These are phyloP conservation scores for Candida frijolesensis DNA, from an alignment of 1,139 yeast species.

Conservation along the genomic window DNA sequence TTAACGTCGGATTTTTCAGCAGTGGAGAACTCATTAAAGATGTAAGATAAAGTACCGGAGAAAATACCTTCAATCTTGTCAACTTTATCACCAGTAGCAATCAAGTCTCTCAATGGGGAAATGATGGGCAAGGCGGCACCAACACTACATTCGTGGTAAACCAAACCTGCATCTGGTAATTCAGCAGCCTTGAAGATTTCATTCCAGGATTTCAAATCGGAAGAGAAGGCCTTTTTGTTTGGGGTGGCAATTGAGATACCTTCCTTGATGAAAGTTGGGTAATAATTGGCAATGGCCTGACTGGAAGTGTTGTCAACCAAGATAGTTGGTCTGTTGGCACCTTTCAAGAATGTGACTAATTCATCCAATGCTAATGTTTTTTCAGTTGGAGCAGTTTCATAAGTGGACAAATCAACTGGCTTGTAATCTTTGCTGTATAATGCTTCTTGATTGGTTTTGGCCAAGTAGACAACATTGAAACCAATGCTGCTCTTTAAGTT, in stretches of 20 bases:
- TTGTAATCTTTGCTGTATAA: conserved; percentile 66
- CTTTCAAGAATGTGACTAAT: conserved; percentile 62
- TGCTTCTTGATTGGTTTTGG: conserved; percentile 70
- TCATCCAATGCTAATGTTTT: conserved; percentile 58
- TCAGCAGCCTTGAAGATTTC: conserved; percentile 61
- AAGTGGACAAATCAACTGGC: conserved; percentile 65
- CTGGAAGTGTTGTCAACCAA: conserved; percentile 93
- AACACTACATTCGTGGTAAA: conserved; percentile 98
- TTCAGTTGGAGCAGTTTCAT: conserved; percentile 55
- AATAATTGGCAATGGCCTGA: conserved; percentile 70
- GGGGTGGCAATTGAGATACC: conserved; percentile 97
- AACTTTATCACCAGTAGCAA: conserved; percentile 89
- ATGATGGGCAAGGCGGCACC: conserved; percentile 98
- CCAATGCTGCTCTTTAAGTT: conserved; percentile 62
- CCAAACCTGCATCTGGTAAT: conserved; percentile 67
- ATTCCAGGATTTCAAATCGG: conserved; percentile 74
- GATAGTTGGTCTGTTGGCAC: conserved; percentile 73
- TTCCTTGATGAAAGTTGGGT: conserved; percentile 69
- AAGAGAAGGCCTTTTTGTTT: conserved; percentile 96
- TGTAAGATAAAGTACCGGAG: conserved; percentile 95
- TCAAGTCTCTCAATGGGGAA: conserved; percentile 82
- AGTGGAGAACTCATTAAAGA: conserved; percentile 90
- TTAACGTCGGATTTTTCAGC: conserved; percentile 58
- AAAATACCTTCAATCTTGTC: conserved; percentile 93
- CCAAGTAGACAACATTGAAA: conserved; percentile 79